Evolutionary conservation across 345 rosid species (phyloP).

Genomic region (Aethionema arabicum): DNA sequence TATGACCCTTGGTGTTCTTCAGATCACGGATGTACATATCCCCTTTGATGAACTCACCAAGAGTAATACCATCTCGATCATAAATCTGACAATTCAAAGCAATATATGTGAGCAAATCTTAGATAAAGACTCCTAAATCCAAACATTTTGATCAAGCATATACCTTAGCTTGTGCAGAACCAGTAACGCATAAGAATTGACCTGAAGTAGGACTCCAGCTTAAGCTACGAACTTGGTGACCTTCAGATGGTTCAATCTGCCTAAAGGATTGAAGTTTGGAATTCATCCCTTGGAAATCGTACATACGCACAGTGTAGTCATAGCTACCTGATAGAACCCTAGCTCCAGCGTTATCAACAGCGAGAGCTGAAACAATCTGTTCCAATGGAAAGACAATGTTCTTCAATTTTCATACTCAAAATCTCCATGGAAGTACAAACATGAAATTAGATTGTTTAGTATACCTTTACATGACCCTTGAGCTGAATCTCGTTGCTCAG

Average conservation of each 20-base stretch:
- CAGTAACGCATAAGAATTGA: slow-evolving; percentile 81
- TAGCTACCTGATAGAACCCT: slow-evolving; percentile 93
- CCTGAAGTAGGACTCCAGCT: slow-evolving; percentile 98
- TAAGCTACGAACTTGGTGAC: slow-evolving; percentile 87
- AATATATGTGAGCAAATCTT: slow-evolving; percentile 5
- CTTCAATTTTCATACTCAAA: slow-evolving; percentile 5
- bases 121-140: neutral
- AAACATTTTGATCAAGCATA: slow-evolving; percentile 13
- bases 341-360: slow-evolving; percentile 88
- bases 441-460: slow-evolving; percentile 3
- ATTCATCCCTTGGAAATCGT: slow-evolving; percentile 98
- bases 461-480: slow-evolving; percentile 84
- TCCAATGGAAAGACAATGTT: slow-evolving; percentile 20
- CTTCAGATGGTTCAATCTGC: slow-evolving; percentile 90
- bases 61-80: slow-evolving; percentile 93
- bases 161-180: slow-evolving; percentile 99
- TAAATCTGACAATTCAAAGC: slow-evolving; percentile 56
- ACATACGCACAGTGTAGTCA: slow-evolving; percentile 89
- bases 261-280: slow-evolving; percentile 83
- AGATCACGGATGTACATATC: slow-evolving; percentile 98
- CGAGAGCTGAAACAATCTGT: slow-evolving; percentile 87
- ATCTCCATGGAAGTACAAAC: neutral
- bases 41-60: slow-evolving; percentile 96
- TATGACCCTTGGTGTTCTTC: slow-evolving; percentile 95
- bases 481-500: slow-evolving; percentile 85